Evolutionary conservation across 352 stramenopile species (phyloP), one percentile per base, ranked within the genome.

Genomic region (Phytopythium montanum): DNA sequence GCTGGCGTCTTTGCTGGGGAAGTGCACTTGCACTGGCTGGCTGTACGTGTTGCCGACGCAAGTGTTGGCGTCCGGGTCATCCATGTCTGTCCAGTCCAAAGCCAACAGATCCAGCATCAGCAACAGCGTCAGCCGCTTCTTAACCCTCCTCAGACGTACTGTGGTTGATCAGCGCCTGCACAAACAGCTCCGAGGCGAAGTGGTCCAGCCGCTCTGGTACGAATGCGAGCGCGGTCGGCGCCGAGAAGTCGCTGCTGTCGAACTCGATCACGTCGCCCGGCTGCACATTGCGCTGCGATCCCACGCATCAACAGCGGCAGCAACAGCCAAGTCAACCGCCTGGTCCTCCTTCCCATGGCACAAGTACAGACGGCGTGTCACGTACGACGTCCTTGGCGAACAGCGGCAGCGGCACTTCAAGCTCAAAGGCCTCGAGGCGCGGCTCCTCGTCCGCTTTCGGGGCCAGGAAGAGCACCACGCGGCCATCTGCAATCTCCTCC

Each of bases 401-500:
- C 26, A 92, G 59, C 25, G 81, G 79, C 26, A 73, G 72, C 44
- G 73, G 72, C 16, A 65, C 60, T n/a, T 88, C 73, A 33, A 88
- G 67, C 26, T 88, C 76, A 45, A 87, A 88, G 9, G 68, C 71
- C 28, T 81, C 74, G 19, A 87, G 73, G 28, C 82, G 77, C 52
- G 78, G 77, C 67, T 88, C 76, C 0, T 70, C 72, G 0, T 73
- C 63, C 0, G 61, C 56, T 5, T 36, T 38, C 0, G 79, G 70
- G 19, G 73, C 77, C 39, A 92, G 85, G 66, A 90, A 88, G 4
- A 92, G 72, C 21, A 90, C 70, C 23, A 87, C 72, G 19, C 82
- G 78, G 21, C 70, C 77, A 26, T 77, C 66, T 23, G 21, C 51
- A 28, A 92, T 70, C n/a, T 59, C 25, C 18, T 71, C 56, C 12